Percentiles rank a stretch among this genome's conserved stretches.
Conservation (phyloP, 2,329 filamentous ascomycete species). For the Fusarium tupiense region DNA sequence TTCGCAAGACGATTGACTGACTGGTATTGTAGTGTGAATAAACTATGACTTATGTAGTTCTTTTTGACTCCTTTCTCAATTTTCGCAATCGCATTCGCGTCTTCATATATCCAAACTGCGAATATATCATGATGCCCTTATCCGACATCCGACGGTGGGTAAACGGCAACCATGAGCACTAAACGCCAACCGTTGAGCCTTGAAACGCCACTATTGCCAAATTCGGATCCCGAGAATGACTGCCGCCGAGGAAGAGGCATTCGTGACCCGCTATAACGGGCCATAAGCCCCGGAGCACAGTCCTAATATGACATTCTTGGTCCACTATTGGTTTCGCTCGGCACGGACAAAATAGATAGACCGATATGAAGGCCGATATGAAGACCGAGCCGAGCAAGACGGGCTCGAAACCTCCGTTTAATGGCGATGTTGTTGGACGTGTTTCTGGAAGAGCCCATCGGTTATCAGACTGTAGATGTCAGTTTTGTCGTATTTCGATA, state of each 20-base stretch:
- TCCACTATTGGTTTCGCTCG: background rate
- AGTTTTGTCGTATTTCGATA: background rate
- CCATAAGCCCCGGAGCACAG: background rate
- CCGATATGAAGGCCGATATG: background rate
- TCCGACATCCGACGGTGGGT: background rate
- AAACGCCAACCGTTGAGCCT: background rate
- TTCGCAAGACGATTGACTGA: background rate
- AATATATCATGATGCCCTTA: background rate
- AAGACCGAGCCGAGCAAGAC: no score
- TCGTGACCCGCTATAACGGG: background rate
- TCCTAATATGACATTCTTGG: background rate
- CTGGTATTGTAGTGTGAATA: background rate
- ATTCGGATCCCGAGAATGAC: background rate
- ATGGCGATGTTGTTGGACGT: background rate
- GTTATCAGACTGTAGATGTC: no score
- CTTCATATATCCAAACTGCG: background rate
- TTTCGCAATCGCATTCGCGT: background rate
- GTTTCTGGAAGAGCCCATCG: background rate
- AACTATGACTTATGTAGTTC: background rate
- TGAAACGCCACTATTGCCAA: background rate
- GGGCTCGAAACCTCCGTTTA: background rate
- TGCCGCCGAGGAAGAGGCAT: background rate
- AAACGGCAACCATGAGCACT: background rate
- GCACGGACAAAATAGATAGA: background rate
- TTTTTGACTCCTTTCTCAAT: fast-evolving